These are phyloP conservation scores for Plasmodium reichenowi DNA, from an alignment of 169 alveolate species.

Conservation along the genomic window DNA sequence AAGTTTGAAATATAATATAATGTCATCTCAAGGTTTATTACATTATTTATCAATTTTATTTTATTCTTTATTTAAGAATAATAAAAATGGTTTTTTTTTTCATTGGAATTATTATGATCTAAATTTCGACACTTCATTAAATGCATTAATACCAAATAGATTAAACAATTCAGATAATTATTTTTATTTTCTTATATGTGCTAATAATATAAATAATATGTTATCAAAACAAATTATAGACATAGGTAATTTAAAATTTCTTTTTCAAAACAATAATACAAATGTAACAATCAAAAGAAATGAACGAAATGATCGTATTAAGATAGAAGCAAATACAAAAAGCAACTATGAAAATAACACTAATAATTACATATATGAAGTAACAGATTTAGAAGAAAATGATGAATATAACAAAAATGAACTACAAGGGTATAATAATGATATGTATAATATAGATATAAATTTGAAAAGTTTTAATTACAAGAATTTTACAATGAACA, in stretches of 20 bases:
- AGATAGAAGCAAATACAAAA: background rate
- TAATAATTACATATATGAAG: background rate
- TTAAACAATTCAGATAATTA: slow-evolving; percentile 29
- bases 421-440: background rate
- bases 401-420: background rate
- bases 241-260: slow-evolving; percentile 2
- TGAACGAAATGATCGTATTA: background rate
- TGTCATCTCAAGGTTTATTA: slow-evolving; percentile 19
- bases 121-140: background rate
- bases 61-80: slow-evolving; percentile 30
- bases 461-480: slow-evolving; percentile 34
- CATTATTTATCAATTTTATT: slow-evolving; percentile 52
- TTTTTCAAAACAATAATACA: background rate
- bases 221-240: slow-evolving; percentile 9
- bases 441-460: background rate
- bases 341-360: background rate
- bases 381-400: background rate
- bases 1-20: slow-evolving; percentile 67
- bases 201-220: slow-evolving; percentile 18
- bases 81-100: slow-evolving; percentile 6
- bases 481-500: slow-evolving; percentile 60
- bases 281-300: background rate
- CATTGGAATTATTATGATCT: slow-evolving; percentile 68
- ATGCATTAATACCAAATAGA: background rate
- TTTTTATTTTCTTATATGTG: slow-evolving; percentile 27